Percentiles rank a stretch among this genome's conserved stretches.
Evolutionary conservation across 768 basidiomycete species (phyloP).

Genomic region (Lentinus brumalis): DNA sequence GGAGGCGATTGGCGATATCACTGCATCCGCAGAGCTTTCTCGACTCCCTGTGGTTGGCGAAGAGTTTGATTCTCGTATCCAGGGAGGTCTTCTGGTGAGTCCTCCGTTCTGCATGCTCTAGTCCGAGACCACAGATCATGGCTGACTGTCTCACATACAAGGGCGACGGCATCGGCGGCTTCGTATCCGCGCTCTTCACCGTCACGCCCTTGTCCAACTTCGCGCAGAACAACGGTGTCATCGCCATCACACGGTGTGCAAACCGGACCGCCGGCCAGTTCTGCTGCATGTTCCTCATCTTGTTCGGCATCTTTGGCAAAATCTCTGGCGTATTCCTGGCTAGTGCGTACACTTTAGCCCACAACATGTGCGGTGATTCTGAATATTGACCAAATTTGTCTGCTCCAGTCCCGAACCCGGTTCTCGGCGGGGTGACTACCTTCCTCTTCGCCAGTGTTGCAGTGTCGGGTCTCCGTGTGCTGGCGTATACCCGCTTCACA

Average conservation of each 20-base stretch:
- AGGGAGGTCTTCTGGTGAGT: conserved; percentile 74
- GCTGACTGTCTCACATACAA: conserved; percentile 19
- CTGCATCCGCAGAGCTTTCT: conserved; percentile 82
- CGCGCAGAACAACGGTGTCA: conserved; percentile 84
- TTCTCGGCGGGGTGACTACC: conserved; percentile 84
- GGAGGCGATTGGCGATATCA: conserved; percentile 87
- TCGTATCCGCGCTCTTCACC: conserved; percentile 79
- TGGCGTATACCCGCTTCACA: conserved; percentile 59
- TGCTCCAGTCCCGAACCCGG: conserved; percentile 66
- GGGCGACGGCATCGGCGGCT: conserved; percentile 82
- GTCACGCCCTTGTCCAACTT: conserved; percentile 81
- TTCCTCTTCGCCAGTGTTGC: conserved; percentile 82
- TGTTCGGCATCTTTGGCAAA: conserved; percentile 82
- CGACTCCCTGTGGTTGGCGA: conserved; percentile 70
- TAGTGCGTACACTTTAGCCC: conserved; percentile 39
- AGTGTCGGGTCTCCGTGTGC: conserved; percentile 69
- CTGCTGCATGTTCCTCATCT: conserved; percentile 78
- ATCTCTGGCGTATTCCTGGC: conserved; percentile 83
- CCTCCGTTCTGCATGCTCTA: not conserved
- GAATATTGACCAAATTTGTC: no score
- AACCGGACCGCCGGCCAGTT: conserved; percentile 77
- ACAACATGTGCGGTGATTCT: no score
- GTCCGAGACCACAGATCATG: not conserved
- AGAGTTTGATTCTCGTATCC: conserved; percentile 80
- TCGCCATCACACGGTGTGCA: conserved; percentile 83